Evolutionary conservation across 164 flowering plant genomes (phyloP), one percentile per base, ranked within the genome.

Genomic region (Chloranthus sessilifolius): DNA sequence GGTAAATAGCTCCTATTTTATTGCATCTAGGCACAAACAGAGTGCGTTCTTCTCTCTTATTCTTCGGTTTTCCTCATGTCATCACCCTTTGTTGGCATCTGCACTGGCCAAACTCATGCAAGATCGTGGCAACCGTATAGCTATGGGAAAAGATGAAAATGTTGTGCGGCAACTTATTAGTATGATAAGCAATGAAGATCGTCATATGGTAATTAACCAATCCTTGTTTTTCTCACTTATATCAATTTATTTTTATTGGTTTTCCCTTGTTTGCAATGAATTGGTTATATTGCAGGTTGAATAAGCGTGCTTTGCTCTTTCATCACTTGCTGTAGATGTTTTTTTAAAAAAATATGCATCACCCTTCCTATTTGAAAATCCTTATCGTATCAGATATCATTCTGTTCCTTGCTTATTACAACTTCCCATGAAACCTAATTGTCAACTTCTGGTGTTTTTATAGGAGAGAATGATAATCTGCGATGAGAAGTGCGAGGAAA

Each of bases 21-120:
- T 68, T 61, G 86, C 92, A 58, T 84, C 97, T 43, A 81, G 81
- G 49, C 97, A 94, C 75, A 94, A 81, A 67, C 70, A 89, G 26
- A 89, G 99, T 76, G 95, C 97, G 47, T 89, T 89, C 76, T 86
- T 87, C 84, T 86, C 99, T 50, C 96, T 94, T 47, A 83, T 94
- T 65, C 89, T 94, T 59, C 97, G 99, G 17, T 94, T 85, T 69
- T 89, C 99, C 64, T 94, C 99, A 39, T 89, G 99, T 56, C 97
- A 89, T 58, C 99, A 94, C 63, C 99, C 99, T 42, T 77, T 94
- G 55, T 67, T 94, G 44, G 99, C 99, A 65, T 94, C 97, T 69
- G 97, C 97, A 25, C 67, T 94, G 58, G 89, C 92, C 28, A 94
- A 94, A 76, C 86, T 89, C 57, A 80, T 89, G 92, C 92, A 84